phyloP scores from a whole-genome alignment of 179 eudicot species.

The Sideroxylon spinosum region DNA sequence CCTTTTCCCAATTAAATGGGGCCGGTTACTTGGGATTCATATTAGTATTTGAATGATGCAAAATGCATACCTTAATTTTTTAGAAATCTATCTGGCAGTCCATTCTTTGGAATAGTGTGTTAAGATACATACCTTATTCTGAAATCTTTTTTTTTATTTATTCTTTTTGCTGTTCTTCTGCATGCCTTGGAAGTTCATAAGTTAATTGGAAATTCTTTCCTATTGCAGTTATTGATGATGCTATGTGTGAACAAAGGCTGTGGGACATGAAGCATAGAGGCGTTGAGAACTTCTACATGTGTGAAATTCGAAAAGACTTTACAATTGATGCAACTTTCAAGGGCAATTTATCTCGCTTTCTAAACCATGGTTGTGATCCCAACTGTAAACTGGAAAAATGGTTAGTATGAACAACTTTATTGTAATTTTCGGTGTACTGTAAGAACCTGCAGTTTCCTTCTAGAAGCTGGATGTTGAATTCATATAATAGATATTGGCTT shows the following conservation, averaged over 20 bases:
- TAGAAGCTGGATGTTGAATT: neutral
- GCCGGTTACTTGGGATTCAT: no score
- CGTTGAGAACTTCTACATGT: conserved; percentile 75
- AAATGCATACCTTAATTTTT: no score
- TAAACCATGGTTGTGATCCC: conserved; percentile 94
- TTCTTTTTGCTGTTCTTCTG: neutral
- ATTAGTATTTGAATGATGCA: no score
- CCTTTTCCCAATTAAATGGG: no score
- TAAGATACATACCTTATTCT: no score
- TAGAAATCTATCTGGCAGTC: no score
- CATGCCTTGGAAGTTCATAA: neutral
- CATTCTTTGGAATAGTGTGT: no score
- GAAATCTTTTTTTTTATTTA: neutral
- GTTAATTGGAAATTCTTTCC: neutral
- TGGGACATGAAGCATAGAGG: conserved; percentile 91
- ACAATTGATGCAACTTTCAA: conserved; percentile 94
- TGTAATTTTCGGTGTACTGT: neutral
- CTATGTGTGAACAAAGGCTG: conserved; percentile 76
- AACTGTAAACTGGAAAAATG: conserved; percentile 95
- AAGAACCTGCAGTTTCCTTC: neutral
- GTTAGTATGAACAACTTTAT: conserved; percentile 35
- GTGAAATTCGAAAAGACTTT: conserved; percentile 84
- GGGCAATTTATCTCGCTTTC: conserved; percentile 84
- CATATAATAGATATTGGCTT: neutral
- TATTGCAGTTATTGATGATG: conserved; percentile 71